Conservation (phyloP, 345 rosid species). For the Acer yangbiense region DNA sequence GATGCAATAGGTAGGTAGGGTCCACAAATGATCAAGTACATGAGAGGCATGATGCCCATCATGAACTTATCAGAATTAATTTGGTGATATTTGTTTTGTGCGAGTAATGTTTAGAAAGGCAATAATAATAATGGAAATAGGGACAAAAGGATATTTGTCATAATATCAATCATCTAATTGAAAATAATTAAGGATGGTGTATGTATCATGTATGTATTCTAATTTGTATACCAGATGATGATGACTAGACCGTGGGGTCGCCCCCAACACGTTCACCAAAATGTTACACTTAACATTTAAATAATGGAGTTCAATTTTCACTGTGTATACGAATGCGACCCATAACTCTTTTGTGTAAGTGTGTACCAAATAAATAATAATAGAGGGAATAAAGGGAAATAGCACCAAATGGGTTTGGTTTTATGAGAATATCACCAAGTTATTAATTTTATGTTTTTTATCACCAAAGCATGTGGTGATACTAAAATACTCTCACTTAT, state of each 20-base stretch:
- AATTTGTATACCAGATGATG: conserved; percentile 5
- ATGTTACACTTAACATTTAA: conserved; percentile 2
- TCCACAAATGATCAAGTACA: conserved; percentile 20
- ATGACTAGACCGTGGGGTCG: conserved; percentile 38
- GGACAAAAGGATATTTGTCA: conserved; percentile 39
- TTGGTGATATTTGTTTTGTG: conserved; percentile 23
- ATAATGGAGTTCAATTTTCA: conserved; percentile 25
- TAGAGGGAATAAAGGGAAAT: no score
- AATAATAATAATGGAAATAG: conserved; percentile 32
- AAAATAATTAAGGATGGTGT: conserved; percentile 27
- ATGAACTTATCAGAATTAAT: conserved; percentile 24
- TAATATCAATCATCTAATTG: conserved; percentile 11
- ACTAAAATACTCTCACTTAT: no score
- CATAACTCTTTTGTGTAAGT: background rate
- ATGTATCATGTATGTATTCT: no score
- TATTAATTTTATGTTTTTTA: no score
- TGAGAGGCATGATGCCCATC: conserved; percentile 8
- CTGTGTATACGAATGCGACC: background rate
- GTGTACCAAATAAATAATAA: no score
- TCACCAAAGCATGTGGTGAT: no score
- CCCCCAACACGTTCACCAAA: background rate
- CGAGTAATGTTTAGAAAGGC: conserved; percentile 16
- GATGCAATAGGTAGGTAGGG: conserved; percentile 15
- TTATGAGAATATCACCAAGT: no score
- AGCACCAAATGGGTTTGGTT: no score